These are phyloP conservation scores for Ceriops decandra DNA, from an alignment of 345 rosid species.

Conservation along the genomic window DNA sequence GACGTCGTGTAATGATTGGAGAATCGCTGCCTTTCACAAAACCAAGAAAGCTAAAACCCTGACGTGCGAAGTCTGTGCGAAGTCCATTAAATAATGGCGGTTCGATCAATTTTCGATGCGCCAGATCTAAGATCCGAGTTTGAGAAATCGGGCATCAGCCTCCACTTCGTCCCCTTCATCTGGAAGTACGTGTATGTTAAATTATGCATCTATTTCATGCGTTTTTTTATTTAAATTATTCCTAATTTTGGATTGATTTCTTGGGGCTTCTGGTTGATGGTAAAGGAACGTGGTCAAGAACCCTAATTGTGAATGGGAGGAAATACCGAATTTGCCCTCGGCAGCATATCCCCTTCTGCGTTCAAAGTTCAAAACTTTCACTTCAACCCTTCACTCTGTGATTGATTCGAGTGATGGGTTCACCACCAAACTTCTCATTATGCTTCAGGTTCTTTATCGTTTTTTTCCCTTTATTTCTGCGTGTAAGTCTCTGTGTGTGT, in stretches of 20 bases:
- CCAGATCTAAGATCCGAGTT: conserved; percentile 55
- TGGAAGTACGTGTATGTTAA: conserved; percentile 56
- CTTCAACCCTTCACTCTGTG: conserved; percentile 68
- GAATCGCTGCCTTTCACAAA: too few species aligned
- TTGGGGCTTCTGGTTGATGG: neutral
- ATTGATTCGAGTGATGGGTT: conserved; percentile 71
- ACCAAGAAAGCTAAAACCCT: too few species aligned
- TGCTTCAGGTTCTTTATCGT: conserved; percentile 53
- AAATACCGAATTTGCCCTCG: conserved; percentile 68
- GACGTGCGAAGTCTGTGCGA: too few species aligned
- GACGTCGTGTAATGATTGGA: too few species aligned
- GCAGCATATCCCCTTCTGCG: conserved; percentile 66
- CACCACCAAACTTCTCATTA: conserved; percentile 78
- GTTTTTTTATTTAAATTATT: neutral
- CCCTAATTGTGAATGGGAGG: conserved; percentile 71
- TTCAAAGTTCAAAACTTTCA: conserved; percentile 71
- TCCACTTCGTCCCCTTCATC: conserved; percentile 51
- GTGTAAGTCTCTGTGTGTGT: too few species aligned
- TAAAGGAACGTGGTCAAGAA: conserved; percentile 58
- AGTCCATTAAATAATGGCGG: conserved; percentile 9
- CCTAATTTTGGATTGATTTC: neutral
- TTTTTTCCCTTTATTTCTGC: neutral
- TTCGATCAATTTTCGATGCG: conserved; percentile 64
- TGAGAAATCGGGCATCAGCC: conserved; percentile 54
- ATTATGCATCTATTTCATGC: neutral